Evolutionary conservation across 371 early-diverging fungal species (phyloP), one percentile per base, ranked within the genome.

Genomic region (Saksenaea vasiformis): DNA sequence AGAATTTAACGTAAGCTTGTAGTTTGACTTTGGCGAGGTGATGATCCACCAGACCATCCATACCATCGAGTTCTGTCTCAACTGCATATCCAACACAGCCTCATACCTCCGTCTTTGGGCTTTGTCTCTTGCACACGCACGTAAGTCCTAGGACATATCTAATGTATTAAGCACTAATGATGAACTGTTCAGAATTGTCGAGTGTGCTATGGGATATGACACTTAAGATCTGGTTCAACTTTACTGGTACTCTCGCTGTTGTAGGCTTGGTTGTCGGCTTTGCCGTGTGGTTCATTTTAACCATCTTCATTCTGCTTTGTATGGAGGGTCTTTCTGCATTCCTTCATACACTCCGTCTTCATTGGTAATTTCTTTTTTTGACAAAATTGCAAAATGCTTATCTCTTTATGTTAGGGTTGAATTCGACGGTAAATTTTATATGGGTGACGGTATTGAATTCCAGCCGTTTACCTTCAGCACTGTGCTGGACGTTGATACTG

Each of bases 41-140:
- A 89, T 97, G 91, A 93, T 99, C 65, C 95, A 99, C 79, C 97
- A 97, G 73, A 86, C 91, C 15, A 99, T 99, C 70, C 99, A 99
- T 75, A 98, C 99, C 27, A 98, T 99, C 73, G 99, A 99, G 80
- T 99, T 98, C 86, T 94, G 95, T 70, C 89, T 99, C 62, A 92
- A 93, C 61, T 94, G 97, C 56, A 97, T 99, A 65, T 98, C 98
- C 54, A 99, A 99, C 83, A 99, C 99, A 7, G 98, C 99, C 5
- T 97, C 98, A 15, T 99, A 99, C 74, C 89, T 99, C 44, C 95
- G 99, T 76, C 88, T 99, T 43, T 99, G 99, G 99, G 99, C 99
- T 35, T 86, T 99, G 67, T 96, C 96, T 47, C 89, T 99, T 61
- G 99, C 99, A 1, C 99, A 99, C 75, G 96, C 99, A 28, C 98